A percentile compares a stretch with the other conserved stretches of the same genome.
Evolutionary conservation across 2,329 filamentous ascomycete genomes (phyloP).

Genomic region (Daldinia sp.): DNA sequence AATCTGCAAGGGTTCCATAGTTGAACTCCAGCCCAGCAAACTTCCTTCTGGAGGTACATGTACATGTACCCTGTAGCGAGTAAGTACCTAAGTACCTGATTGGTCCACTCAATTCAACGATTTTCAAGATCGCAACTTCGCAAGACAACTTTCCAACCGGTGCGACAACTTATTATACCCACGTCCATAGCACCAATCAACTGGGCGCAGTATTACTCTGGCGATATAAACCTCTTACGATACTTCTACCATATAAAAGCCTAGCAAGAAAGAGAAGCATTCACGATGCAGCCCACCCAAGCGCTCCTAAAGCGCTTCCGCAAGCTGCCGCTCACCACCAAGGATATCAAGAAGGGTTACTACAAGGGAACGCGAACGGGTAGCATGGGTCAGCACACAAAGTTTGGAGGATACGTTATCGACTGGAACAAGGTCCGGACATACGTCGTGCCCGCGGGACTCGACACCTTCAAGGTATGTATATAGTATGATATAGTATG

Average conservation of each 20-base stretch:
- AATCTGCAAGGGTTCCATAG: slow-evolving; percentile 11
- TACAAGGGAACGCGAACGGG: slow-evolving; percentile 97
- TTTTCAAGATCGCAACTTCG: slow-evolving; percentile 41
- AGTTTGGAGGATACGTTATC: slow-evolving; percentile 84
- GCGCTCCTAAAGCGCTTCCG: slow-evolving; percentile 75
- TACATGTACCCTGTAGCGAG: no score
- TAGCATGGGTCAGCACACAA: slow-evolving; percentile 86
- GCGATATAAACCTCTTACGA: background rate
- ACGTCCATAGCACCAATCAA: background rate
- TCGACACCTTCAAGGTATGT: slow-evolving; percentile 78
- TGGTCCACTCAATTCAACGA: slow-evolving; percentile 24
- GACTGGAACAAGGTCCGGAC: slow-evolving; percentile 91
- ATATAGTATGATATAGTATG: background rate
- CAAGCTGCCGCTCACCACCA: slow-evolving; percentile 87
- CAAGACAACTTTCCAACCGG: background rate
- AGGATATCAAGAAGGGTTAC: slow-evolving; percentile 91
- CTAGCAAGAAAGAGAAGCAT: slow-evolving; percentile 8
- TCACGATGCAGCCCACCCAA: slow-evolving; percentile 75
- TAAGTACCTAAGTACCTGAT: slow-evolving; percentile 9
- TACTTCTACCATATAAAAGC: background rate
- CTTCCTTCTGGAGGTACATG: no score
- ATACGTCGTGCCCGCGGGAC: slow-evolving; percentile 80
- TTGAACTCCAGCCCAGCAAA: slow-evolving; percentile 17
- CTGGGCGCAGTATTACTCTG: background rate
- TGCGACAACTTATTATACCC: background rate